Evolutionary conservation across 768 basidiomycete species (phyloP).

Genomic region (Lentinula aciculospora): DNA sequence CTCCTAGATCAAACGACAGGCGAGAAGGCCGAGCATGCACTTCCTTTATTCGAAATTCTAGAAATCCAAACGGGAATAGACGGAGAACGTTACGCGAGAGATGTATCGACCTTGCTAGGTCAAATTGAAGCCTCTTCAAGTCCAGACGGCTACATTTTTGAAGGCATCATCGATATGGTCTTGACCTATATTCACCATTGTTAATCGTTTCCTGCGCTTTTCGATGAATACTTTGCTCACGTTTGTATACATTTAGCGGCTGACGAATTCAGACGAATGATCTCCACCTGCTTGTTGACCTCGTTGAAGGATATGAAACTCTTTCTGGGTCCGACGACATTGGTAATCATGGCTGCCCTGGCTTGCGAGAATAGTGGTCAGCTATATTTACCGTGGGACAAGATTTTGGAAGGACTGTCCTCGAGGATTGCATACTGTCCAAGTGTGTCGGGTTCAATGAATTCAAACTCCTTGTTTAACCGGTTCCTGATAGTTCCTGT

Average conservation of each 20-base stretch:
- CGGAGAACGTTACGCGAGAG: conserved; percentile 53
- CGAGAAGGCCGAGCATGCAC: conserved; percentile 33
- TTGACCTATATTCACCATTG: conserved; percentile 46
- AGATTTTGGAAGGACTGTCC: conserved; percentile 42
- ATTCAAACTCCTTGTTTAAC: neutral
- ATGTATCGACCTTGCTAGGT: conserved; percentile 36
- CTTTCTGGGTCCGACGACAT: conserved; percentile 47
- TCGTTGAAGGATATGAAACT: conserved; percentile 32
- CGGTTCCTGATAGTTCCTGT: conserved; percentile 49
- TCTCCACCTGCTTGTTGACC: conserved; percentile 39
- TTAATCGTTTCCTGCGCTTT: conserved; percentile 17
- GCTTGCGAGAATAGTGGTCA: conserved; percentile 55
- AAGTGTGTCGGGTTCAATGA: conserved; percentile 29
- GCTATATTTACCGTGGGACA: conserved; percentile 42
- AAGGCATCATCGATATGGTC: conserved; percentile 51
- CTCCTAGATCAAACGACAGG: conserved; percentile 26
- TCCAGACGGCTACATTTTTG: conserved; percentile 38
- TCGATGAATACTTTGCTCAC: neutral
- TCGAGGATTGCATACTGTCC: conserved; percentile 31
- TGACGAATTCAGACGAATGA: conserved; percentile 42
- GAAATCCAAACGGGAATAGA: conserved; percentile 41
- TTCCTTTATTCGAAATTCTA: conserved; percentile 51
- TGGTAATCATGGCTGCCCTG: conserved; percentile 65
- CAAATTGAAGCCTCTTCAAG: conserved; percentile 28
- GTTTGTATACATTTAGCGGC: conserved; percentile 6